Base-by-base conservation (phyloP, 306 rosid species). In the Cercis canadensis region DNA sequence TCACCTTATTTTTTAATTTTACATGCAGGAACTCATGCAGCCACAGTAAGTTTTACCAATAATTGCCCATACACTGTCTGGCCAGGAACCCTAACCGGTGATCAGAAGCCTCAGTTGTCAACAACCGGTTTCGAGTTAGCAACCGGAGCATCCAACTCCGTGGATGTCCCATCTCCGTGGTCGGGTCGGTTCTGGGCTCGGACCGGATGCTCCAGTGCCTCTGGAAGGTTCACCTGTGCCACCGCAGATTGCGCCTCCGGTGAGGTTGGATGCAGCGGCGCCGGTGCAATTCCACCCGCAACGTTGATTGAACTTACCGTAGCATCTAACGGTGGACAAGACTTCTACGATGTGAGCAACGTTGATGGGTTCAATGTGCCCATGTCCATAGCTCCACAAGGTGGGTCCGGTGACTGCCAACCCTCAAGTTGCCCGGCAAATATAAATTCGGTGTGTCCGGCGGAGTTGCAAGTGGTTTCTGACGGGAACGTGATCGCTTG, bases 121-220 rank as follows among this genome's bases (percentile, higher is more conserved):
- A 8, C 73, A n/a, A 84, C 85, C 3, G 88, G 85, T 5, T 80
- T 84, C n/a, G 62, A 77, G 62, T 39, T 84, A 17, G 19, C 8
- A 3, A 1, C 80, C 2, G 74, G 83, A 3, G 65, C 73, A 6
- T 51, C 56, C 0, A 11, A 9, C 14, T 3, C 78, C 31, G 13
- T 80, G 1, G 43, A 39, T 11, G 65, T 54, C 21, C 78, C 76
- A 0, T 52, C 72, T 6, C 71, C 78, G 5, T 84, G 88, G 90
- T 60, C 61, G 0, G 96, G 90, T 2, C 78, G 86, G 4, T 77
- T 89, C 32, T 87, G 90, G 90, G 90, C 75, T 29, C 87, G 90
- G 10, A 73, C 96, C 5, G 63, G 46, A 7, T 89, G 96, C 80
- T 49, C 80, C 55, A 67, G 16, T 13, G 58, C 40, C 33, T 15